Percentiles rank a stretch among this genome's conserved stretches.
Conservation (phyloP, 1,139 yeast genomes). For the Diutina siamensis region DNA sequence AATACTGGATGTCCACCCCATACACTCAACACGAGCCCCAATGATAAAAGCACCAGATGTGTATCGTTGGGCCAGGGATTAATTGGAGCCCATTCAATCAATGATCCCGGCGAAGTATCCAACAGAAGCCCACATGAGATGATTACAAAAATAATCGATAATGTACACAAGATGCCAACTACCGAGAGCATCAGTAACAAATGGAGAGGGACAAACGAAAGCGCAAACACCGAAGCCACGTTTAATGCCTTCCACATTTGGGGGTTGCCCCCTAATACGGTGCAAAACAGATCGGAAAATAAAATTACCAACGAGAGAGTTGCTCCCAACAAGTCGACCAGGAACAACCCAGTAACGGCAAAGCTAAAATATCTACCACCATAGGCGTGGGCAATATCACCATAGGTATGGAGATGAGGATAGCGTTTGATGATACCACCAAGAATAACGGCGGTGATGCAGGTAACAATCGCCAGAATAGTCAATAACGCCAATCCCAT, state of each 20-base stretch:
- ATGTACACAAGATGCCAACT: slow-evolving; percentile 63
- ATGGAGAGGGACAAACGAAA: slow-evolving; percentile 62
- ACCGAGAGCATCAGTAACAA: slow-evolving; percentile 62
- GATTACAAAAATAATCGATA: slow-evolving; percentile 47
- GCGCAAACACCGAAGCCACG: slow-evolving; percentile 31
- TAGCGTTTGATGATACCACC: slow-evolving; percentile 22
- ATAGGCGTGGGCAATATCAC: slow-evolving; percentile 33
- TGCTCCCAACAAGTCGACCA: slow-evolving; percentile 70
- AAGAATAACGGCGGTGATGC: slow-evolving; percentile 50
- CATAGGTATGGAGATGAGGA: slow-evolving; percentile 28
- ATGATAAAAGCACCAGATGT: slow-evolving; percentile 41
- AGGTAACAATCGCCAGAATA: slow-evolving; percentile 51
- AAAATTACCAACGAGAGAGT: slow-evolving; percentile 65
- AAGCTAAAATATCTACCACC: slow-evolving; percentile 39
- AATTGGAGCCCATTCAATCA: slow-evolving; percentile 39
- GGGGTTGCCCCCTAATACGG: slow-evolving; percentile 27
- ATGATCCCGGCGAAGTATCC: slow-evolving; percentile 51
- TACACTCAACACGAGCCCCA: slow-evolving; percentile 75
- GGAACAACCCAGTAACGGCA: slow-evolving; percentile 58
- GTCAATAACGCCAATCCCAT: slow-evolving; percentile 45
- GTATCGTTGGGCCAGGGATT: slow-evolving; percentile 42
- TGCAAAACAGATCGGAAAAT: slow-evolving; percentile 74
- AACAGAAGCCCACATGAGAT: slow-evolving; percentile 53
- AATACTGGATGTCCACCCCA: slow-evolving; percentile 90
- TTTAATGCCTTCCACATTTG: slow-evolving; percentile 16